A percentile compares a stretch with the other conserved stretches of the same genome.
These are phyloP conservation scores for Bruguiera sexangula DNA, from an alignment of 345 rosid species.

Conservation along the genomic window DNA sequence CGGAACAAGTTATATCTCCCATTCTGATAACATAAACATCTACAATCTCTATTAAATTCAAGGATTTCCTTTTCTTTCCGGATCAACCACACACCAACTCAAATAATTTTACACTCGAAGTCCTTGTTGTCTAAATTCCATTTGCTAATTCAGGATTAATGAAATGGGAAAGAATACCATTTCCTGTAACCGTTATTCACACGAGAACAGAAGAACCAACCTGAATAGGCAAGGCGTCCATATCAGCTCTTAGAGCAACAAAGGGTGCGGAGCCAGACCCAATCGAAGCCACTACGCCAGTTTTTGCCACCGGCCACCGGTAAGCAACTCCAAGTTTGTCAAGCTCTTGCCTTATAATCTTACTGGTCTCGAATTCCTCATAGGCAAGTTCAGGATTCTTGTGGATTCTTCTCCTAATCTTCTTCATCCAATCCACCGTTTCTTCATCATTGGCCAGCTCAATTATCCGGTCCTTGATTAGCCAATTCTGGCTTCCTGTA, in stretches of 20 bases:
- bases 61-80: too few species aligned
- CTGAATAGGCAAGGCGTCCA: conserved; percentile 74
- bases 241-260: conserved; percentile 65
- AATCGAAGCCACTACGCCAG: conserved; percentile 53
- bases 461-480: conserved; percentile 25
- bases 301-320: conserved; percentile 52
- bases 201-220: conserved; percentile 17
- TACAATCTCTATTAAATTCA: too few species aligned
- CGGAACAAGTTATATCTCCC: too few species aligned
- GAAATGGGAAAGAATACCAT: background rate
- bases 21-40: too few species aligned
- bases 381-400: conserved; percentile 58
- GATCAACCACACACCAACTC: too few species aligned
- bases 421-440: conserved; percentile 44
- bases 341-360: conserved; percentile 46
- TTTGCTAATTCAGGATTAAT: too few species aligned
- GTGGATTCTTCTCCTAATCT: conserved; percentile 49
- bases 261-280: conserved; percentile 59
- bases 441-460: conserved; percentile 32
- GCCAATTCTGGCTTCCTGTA: background rate
- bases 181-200: background rate
- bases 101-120: too few species aligned
- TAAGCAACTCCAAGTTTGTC: conserved; percentile 53
- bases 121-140: too few species aligned
- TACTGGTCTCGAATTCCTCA: conserved; percentile 56